Evolutionary conservation across 202 grass and related monocot genomes (phyloP).

Genomic region (Eragrostis tef): DNA sequence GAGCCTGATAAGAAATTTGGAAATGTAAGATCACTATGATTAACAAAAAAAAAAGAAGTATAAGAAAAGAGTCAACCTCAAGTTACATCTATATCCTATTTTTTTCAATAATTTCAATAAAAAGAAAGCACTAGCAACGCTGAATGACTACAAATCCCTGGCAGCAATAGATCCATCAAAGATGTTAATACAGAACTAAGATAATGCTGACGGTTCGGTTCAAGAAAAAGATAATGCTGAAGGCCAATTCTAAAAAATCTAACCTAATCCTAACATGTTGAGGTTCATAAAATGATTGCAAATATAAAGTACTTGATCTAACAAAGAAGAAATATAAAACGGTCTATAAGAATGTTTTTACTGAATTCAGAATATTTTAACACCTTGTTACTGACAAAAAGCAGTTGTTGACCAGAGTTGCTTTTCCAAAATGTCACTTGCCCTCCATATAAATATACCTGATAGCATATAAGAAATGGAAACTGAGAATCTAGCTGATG

Average conservation of each 20-base stretch:
- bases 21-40: conserved; percentile 2
- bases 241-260: too few species aligned
- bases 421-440: conserved; percentile 82
- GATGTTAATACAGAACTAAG: neutral
- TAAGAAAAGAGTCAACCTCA: neutral
- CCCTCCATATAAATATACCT: conserved; percentile 78
- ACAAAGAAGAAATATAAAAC: neutral
- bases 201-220: neutral
- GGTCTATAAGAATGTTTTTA: neutral
- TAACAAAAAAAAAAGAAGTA: too few species aligned
- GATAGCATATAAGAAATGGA: neutral
- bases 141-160: neutral
- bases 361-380: conserved; percentile 24
- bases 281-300: neutral
- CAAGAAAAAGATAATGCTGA: too few species aligned
- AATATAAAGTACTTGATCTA: neutral
- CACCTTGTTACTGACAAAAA: conserved; percentile 85
- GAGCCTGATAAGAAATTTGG: conserved; percentile 49
- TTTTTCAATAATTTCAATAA: neutral
- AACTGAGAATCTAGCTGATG: neutral
- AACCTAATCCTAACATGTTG: neutral
- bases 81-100: neutral
- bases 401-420: conserved; percentile 55
- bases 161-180: neutral
- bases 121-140: neutral